These are phyloP conservation scores for Botrytis pseudocinerea DNA, from an alignment of 2,329 filamentous ascomycete genomes.

Conservation along the genomic window DNA sequence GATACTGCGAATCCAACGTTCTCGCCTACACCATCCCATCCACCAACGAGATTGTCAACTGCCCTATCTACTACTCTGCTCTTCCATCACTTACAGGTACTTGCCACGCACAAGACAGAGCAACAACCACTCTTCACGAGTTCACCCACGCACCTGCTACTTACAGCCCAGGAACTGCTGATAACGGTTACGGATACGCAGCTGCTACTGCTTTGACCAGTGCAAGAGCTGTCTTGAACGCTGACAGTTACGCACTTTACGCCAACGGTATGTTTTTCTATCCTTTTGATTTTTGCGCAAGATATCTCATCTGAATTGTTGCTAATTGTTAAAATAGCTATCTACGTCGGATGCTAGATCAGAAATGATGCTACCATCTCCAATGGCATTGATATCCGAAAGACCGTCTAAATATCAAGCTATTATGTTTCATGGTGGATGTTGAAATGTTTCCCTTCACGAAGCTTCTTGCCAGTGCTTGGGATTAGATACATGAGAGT, in stretches of 20 bases:
- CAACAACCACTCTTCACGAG: constrained; percentile 66
- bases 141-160: constrained; percentile 60
- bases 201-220: constrained; percentile 48
- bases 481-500: not conserved
- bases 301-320: too few relatives aligned
- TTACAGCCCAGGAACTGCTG: constrained; percentile 56
- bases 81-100: constrained; percentile 50
- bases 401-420: not conserved
- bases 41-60: constrained; percentile 59
- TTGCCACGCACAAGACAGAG: constrained; percentile 67
- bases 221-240: constrained; percentile 58
- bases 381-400: not conserved
- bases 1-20: constrained; percentile 51
- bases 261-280: constrained; percentile 13
- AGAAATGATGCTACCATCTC: not conserved
- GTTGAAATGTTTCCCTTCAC: not conserved
- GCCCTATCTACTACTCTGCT: constrained; percentile 57
- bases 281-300: too few relatives aligned
- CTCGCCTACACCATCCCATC: constrained; percentile 63
- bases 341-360: constrained; percentile 11
- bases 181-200: constrained; percentile 59
- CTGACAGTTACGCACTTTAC: constrained; percentile 50
- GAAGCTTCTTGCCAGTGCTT: not conserved
- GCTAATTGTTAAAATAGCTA: constrained; percentile 3
- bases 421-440: not conserved